Base-by-base conservation (phyloP, 1,284 basidiomycete species). In the Heterobasidion annosum region DNA sequence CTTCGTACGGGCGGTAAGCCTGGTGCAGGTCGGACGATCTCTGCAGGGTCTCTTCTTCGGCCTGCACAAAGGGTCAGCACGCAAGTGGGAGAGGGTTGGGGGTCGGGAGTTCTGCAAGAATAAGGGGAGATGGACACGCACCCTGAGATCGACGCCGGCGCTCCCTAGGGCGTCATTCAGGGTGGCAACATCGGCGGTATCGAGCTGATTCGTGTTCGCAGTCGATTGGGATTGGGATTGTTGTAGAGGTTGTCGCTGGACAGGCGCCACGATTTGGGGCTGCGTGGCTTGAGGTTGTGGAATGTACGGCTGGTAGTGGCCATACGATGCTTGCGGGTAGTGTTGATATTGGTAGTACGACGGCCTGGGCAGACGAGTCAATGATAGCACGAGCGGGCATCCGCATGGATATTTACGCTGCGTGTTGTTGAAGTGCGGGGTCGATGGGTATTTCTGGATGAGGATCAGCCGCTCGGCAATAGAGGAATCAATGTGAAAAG, bases 151-250 rank as follows among this genome's bases (percentile, higher is more conserved):
- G 7, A 92, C 86, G 13, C 89, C 89, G 12, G 88, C 88, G 62
- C 86, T 89, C 5, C 88, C 89, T 3, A 91, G 68, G 1, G 88
- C 89, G 64, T 92, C 89, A 56, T 89, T 91, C 48, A 92, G 64
- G 4, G 84, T 87, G 9, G 86, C 79, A 42, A 89, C 78, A 62
- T 90, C 88, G 1, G 82, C 70, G 3, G 79, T 83, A 59, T 87
- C 84, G 51, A 70, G 57, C 13, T 62, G 57, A 76, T 69, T 25
- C 65, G 48, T 13, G 8, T 37, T 52, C n/a, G 25, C 25, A 5
- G 25, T 25, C 25, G 25, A 25, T 13, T 49, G 53, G 3, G 62
- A 51, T 44, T 51, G 48, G 6, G 51, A 67, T 9, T 35, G 12
- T 3, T 49, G 33, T n/a, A 37, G 25, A 34, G 67, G 65, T 33